Evolutionary conservation across 768 basidiomycete species (phyloP).

Genomic region (Rhizopogon salebrosus): DNA sequence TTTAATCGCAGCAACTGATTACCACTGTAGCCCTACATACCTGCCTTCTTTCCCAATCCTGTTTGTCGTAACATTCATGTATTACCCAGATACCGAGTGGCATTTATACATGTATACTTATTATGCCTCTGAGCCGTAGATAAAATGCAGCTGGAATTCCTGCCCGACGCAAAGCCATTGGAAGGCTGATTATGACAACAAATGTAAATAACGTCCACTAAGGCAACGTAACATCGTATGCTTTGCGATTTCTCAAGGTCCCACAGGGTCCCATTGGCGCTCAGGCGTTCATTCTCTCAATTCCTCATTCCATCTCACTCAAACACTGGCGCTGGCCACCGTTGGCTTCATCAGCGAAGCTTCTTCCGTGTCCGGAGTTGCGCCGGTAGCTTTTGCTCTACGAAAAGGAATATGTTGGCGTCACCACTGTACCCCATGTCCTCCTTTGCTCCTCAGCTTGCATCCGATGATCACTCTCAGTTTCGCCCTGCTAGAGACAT

Average conservation of each 20-base stretch:
- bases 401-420: conserved; percentile 53
- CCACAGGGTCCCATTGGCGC: not conserved
- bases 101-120: not conserved
- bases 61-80: not conserved
- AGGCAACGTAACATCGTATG: not conserved
- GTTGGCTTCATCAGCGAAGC: conserved; percentile 5
- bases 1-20: not conserved
- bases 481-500: conserved; percentile 66
- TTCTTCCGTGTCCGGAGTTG: not conserved
- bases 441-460: conserved; percentile 46
- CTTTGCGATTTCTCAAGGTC: not conserved
- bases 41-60: not conserved
- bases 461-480: conserved; percentile 46
- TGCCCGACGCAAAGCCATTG: not conserved
- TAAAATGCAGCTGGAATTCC: not conserved
- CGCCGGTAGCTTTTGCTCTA: conserved; percentile 4
- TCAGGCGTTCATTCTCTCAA: conserved; percentile 11
- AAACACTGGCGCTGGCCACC: conserved; percentile 1
- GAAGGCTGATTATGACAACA: conserved; percentile 14
- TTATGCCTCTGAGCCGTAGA: too few species aligned
- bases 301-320: conserved; percentile 10
- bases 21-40: not conserved
- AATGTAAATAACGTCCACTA: conserved; percentile 18
- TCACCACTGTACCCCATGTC: conserved; percentile 53
- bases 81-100: conserved; percentile 3